Conservation (phyloP, 805 yeast species). For the Candida rishiriensis region DNA sequence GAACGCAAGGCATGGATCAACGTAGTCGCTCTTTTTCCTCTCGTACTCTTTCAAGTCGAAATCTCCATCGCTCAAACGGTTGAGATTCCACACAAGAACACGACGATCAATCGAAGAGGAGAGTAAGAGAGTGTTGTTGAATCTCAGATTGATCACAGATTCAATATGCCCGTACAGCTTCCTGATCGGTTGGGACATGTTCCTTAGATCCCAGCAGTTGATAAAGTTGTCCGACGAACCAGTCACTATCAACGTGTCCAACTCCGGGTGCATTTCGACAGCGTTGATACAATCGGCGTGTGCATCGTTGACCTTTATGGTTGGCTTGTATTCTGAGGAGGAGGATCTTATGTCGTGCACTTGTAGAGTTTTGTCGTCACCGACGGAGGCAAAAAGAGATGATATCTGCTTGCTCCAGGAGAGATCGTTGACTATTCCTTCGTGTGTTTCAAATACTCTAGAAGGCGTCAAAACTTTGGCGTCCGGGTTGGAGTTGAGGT, state of each 20-base stretch:
- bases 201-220: constrained; percentile 71
- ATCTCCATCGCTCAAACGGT: constrained; percentile 51
- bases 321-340: constrained; percentile 30
- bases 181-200: constrained; percentile 53
- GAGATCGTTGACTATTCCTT: constrained; percentile 61
- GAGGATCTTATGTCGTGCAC: constrained; percentile 53
- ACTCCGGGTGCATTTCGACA: constrained; percentile 57
- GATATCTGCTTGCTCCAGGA: constrained; percentile 46
- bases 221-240: constrained; percentile 77
- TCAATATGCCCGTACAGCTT: constrained; percentile 63
- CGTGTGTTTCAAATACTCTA: constrained; percentile 46
- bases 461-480: constrained; percentile 34
- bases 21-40: constrained; percentile 49
- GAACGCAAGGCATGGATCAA: constrained; percentile 74
- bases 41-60: constrained; percentile 48
- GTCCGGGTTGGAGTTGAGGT: constrained; percentile 29
- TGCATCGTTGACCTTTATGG: constrained; percentile 43
- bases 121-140: constrained; percentile 45
- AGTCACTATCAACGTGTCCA: constrained; percentile 58
- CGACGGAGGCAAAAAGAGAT: constrained; percentile 59
- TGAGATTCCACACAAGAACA: constrained; percentile 71
- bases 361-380: constrained; percentile 62
- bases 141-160: constrained; percentile 51
- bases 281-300: constrained; percentile 64
- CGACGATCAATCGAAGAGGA: constrained; percentile 64